Percentiles rank a stretch among this genome's conserved stretches.
phyloP scores from a whole-genome alignment of 2,329 filamentous ascomycete species.

The Magnaporthiopsis rhizophila region DNA sequence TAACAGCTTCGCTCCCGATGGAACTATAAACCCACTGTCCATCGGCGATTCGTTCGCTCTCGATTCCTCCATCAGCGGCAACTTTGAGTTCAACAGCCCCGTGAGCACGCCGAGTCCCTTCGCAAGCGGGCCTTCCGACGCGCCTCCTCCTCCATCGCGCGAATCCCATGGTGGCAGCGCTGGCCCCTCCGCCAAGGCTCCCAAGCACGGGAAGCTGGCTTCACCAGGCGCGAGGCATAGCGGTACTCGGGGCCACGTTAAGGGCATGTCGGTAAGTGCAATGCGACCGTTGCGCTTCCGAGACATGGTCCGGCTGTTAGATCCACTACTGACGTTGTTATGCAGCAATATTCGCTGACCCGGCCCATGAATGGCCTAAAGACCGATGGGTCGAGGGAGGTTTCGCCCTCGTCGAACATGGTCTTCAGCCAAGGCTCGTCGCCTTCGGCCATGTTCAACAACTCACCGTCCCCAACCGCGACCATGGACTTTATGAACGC shows the following conservation, averaged over 20 bases:
- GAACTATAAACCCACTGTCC: constrained; percentile 27
- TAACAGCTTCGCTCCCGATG: constrained; percentile 10
- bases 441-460: constrained; percentile 37
- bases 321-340: constrained; percentile 17
- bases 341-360: constrained; percentile 42
- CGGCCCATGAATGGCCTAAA: constrained; percentile 42
- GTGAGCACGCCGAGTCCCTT: constrained; percentile 16
- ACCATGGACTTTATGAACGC: constrained; percentile 27
- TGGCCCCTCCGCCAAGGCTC: constrained; percentile 15
- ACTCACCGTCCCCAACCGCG: constrained; percentile 37
- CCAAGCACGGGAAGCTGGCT: constrained; percentile 14
- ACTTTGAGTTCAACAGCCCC: constrained; percentile 24
- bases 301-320: neutral
- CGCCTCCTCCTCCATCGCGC: neutral
- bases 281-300: neutral
- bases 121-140: constrained; percentile 12
- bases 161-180: constrained; percentile 13
- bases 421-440: constrained; percentile 45
- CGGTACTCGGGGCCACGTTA: constrained; percentile 23
- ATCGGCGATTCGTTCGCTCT: constrained; percentile 15
- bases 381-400: constrained; percentile 40
- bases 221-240: constrained; percentile 3
- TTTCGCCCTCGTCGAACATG: constrained; percentile 45
- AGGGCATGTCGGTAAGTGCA: constrained; percentile 33
- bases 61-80: constrained; percentile 18